Percentiles rank a stretch among this genome's conserved stretches.
Conservation (phyloP, 2,329 filamentous ascomycete genomes). For the Trichophyton verrucosum region DNA sequence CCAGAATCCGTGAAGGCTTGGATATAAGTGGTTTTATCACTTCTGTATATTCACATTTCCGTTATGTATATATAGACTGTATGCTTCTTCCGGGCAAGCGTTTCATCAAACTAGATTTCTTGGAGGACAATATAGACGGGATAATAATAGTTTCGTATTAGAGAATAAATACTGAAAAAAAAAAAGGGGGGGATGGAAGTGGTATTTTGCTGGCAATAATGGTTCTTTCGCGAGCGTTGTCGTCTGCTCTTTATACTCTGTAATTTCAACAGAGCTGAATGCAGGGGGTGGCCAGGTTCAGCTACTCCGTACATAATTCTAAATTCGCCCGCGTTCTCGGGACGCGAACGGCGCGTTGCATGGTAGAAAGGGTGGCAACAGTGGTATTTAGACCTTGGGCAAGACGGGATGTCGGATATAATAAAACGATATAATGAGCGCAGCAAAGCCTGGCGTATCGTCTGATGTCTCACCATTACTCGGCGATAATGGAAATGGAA, state of each 20-base stretch:
- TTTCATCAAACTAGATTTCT: conserved; percentile 4
- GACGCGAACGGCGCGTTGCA: not conserved
- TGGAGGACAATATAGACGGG: not conserved
- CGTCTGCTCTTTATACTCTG: not conserved
- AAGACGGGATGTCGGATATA: not conserved
- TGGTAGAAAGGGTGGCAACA: too few relatives aligned
- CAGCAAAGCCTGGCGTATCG: not conserved
- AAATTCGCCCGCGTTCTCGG: not conserved
- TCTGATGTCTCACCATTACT: not conserved
- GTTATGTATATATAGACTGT: not conserved
- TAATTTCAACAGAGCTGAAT: not conserved
- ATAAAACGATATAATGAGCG: too few relatives aligned
- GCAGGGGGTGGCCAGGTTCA: not conserved
- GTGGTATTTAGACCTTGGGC: not conserved
- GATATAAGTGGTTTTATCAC: conserved; percentile 25
- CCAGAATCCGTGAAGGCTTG: conserved; percentile 36
- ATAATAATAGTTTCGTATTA: not conserved
- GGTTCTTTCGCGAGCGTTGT: not conserved
- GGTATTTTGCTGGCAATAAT: not conserved
- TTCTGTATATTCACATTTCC: not conserved
- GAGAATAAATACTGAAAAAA: not conserved
- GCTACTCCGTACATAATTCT: not conserved
- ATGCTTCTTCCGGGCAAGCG: not conserved
- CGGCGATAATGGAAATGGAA: not conserved
- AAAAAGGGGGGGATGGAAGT: not conserved